These are phyloP conservation scores for Salicornia ramosissima DNA, from an alignment of 148 eudicot species.

Conservation along the genomic window DNA sequence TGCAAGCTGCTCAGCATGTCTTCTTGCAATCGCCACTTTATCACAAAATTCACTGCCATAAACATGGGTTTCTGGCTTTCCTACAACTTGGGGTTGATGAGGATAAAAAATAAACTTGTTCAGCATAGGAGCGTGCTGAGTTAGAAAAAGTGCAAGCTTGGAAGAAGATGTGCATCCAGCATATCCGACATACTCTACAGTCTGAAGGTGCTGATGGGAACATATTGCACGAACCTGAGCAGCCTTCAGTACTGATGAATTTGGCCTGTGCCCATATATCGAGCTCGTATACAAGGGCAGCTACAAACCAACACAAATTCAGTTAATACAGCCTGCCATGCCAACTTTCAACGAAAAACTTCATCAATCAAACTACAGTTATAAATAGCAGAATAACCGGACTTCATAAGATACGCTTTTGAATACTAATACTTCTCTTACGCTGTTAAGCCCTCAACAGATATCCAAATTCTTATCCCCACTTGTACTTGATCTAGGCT, in stretches of 20 bases:
- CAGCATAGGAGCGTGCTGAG: background rate
- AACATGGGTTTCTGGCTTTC: background rate
- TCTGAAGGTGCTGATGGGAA: background rate
- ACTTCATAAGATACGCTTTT: background rate
- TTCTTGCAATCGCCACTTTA: background rate
- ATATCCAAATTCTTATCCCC: no score
- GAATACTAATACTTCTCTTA: background rate
- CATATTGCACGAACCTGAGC: background rate
- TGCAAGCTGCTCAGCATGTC: background rate
- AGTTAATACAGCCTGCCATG: no score
- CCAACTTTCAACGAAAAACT: no score
- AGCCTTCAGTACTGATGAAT: background rate
- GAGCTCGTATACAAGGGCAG: background rate
- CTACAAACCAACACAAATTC: background rate
- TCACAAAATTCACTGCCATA: background rate
- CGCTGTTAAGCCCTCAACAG: background rate
- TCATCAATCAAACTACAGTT: background rate
- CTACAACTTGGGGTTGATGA: background rate
- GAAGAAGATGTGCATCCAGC: background rate
- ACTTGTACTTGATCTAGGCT: background rate
- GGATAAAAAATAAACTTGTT: conserved; percentile 4
- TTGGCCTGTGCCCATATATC: background rate
- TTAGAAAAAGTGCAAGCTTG: background rate
- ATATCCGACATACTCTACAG: background rate
- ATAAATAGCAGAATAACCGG: background rate